phyloP scores from a whole-genome alignment of 768 basidiomycete species.

The Russula sp. region DNA sequence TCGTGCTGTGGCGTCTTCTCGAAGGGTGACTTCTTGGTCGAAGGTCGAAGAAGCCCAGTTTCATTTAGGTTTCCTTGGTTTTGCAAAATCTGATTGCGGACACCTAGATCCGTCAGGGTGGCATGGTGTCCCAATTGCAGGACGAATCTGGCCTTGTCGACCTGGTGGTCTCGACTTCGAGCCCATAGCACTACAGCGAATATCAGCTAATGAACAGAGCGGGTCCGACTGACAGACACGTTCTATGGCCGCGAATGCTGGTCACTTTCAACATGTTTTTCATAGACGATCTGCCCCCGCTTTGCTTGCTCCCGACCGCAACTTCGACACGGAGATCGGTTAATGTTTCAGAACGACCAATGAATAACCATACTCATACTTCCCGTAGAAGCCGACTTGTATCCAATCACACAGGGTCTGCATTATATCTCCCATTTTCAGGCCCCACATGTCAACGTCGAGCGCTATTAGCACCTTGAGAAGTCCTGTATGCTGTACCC shows the following conservation, averaged over 20 bases:
- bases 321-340: slow-evolving; percentile 10
- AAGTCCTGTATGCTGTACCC: background rate
- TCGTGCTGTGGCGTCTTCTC: background rate
- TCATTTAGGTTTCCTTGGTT: background rate
- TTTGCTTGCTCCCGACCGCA: background rate
- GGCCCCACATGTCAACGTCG: background rate
- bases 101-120: background rate
- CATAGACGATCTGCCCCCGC: slow-evolving; percentile 17
- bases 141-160: background rate
- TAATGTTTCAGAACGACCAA: background rate
- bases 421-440: slow-evolving; percentile 1
- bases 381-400: background rate
- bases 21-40: background rate
- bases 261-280: slow-evolving; percentile 10
- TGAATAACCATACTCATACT: slow-evolving; percentile 2
- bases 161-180: slow-evolving; percentile 13
- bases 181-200: background rate
- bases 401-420: background rate
- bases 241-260: slow-evolving; percentile 1
- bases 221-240: background rate
- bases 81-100: slow-evolving; percentile 4
- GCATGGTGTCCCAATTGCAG: background rate
- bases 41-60: background rate
- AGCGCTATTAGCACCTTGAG: background rate
- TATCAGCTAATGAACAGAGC: slow-evolving; percentile 6